These are phyloP conservation scores for Thamnidium elegans DNA, from an alignment of 192 early-diverging fungal species.

Conservation along the genomic window DNA sequence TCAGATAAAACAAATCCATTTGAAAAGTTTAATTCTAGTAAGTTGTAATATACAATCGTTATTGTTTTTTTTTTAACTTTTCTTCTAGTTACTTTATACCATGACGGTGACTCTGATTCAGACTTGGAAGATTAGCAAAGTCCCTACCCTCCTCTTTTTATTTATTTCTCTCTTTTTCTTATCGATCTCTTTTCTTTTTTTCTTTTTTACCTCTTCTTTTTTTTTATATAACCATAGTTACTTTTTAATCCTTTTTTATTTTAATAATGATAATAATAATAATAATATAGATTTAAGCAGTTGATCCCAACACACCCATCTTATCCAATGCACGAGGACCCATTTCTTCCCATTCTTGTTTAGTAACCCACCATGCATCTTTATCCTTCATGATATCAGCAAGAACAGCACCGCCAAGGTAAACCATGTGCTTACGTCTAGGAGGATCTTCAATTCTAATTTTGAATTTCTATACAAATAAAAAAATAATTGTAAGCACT, in stretches of 20 bases:
- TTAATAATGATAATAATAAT: conserved; percentile 5
- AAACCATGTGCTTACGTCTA: conserved; percentile 94
- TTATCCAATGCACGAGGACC: conserved; percentile 74
- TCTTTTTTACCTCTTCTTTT: not conserved
- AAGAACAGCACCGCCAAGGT: conserved; percentile 94
- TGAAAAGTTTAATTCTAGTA: conserved; percentile 58
- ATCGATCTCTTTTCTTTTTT: not conserved
- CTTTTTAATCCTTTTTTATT: not conserved
- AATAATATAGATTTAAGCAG: conserved; percentile 10
- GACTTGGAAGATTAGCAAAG: not conserved
- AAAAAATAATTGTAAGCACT: not conserved
- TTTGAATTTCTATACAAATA: conserved; percentile 82
- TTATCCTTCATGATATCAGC: conserved; percentile 94
- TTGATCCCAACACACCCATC: conserved; percentile 37
- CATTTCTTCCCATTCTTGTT: conserved; percentile 91
- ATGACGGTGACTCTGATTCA: conserved; percentile 54
- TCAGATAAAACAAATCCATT: conserved; percentile 50
- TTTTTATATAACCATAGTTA: not conserved
- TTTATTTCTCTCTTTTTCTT: not conserved
- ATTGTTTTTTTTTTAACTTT: conserved; percentile 7
- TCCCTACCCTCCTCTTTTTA: not conserved
- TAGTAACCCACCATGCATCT: conserved; percentile 88
- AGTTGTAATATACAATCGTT: not conserved
- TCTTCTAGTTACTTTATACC: conserved; percentile 53
- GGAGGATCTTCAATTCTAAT: conserved; percentile 98